Evolutionary conservation across 352 stramenopile species (phyloP).

Genomic region (Globisporangium spinosum): DNA sequence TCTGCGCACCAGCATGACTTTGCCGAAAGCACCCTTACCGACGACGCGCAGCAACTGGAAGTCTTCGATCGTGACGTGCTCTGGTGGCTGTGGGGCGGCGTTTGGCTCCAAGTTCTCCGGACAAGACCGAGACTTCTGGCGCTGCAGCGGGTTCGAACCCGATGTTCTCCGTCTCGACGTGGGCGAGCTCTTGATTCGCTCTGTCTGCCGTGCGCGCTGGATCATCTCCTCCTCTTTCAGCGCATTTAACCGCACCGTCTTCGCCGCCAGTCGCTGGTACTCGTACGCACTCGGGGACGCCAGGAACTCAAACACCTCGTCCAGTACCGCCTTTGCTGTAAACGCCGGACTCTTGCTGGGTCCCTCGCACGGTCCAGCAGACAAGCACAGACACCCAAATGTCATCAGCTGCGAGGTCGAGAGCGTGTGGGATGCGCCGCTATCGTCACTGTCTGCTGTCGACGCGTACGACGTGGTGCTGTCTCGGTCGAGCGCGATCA

Average conservation of each 20-base stretch:
- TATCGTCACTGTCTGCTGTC: conserved; percentile 23
- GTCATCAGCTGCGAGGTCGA: conserved; percentile 34
- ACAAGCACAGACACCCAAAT: conserved; percentile 78
- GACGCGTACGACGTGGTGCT: conserved; percentile 19
- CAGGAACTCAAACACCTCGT: conserved; percentile 83
- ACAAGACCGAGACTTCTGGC: conserved; percentile 14
- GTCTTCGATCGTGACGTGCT: conserved; percentile 16
- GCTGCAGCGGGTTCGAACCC: conserved; percentile 4
- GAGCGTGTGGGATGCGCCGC: conserved; percentile 28
- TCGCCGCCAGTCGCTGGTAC: conserved; percentile 56
- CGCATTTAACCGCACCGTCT: conserved; percentile 48
- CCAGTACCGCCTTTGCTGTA: conserved; percentile 65
- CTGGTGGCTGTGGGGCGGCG: neutral
- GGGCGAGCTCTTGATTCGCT: conserved; percentile 4
- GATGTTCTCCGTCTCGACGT: neutral
- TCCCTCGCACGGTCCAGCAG: conserved; percentile 55
- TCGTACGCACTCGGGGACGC: conserved; percentile 70
- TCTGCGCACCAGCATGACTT: conserved; percentile 86
- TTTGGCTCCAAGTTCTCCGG: conserved; percentile 9
- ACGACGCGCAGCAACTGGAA: conserved; percentile 94
- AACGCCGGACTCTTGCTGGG: conserved; percentile 57
- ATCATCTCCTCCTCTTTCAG: conserved; percentile 36
- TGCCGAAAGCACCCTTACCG: conserved; percentile 95
- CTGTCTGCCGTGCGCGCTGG: conserved; percentile 3
- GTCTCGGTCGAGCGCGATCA: conserved; percentile 26